phyloP scores from a whole-genome alignment of 1,139 yeast genomes.

The Yamadazyma siamensis region DNA sequence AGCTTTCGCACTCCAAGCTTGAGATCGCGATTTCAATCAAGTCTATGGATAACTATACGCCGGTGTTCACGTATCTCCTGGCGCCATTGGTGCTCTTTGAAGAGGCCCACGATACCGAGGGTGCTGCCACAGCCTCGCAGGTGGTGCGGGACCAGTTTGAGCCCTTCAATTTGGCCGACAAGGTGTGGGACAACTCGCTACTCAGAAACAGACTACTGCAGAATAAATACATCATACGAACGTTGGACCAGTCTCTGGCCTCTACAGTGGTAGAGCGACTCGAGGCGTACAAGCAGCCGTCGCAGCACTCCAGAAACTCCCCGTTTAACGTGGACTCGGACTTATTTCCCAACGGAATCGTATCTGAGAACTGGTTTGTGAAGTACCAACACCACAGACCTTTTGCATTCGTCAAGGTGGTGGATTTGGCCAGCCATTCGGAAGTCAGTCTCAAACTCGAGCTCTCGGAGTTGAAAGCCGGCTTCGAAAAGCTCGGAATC shows the following conservation, averaged over 20 bases:
- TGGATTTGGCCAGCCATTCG: background rate
- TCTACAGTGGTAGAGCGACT: too few species aligned
- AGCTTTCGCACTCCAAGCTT: too few species aligned
- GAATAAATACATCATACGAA: conserved; percentile 27
- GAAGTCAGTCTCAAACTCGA: background rate
- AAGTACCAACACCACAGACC: conserved; percentile 34
- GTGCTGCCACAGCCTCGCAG: too few species aligned
- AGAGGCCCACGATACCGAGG: conserved; percentile 4
- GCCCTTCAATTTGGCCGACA: conserved; percentile 18
- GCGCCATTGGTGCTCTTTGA: conserved; percentile 27
- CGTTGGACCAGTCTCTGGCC: conserved; percentile 1
- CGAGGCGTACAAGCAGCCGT: too few species aligned
- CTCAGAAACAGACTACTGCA: conserved; percentile 36
- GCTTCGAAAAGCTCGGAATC: conserved; percentile 17
- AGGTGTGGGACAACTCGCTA: conserved; percentile 40
- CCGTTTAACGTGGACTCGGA: conserved; percentile 38
- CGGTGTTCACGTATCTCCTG: conserved; percentile 25
- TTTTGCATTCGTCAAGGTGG: conserved; percentile 21
- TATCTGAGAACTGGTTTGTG: conserved; percentile 33
- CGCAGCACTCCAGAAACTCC: conserved; percentile 31
- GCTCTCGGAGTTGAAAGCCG: conserved; percentile 17
- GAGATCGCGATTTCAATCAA: too few species aligned
- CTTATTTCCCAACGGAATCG: conserved; percentile 42
- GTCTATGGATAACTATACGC: conserved; percentile 37
- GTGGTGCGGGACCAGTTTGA: conserved; percentile 10